Evolutionary conservation across 176 grass and related monocot species (phyloP).

Genomic region (Poa pratensis): DNA sequence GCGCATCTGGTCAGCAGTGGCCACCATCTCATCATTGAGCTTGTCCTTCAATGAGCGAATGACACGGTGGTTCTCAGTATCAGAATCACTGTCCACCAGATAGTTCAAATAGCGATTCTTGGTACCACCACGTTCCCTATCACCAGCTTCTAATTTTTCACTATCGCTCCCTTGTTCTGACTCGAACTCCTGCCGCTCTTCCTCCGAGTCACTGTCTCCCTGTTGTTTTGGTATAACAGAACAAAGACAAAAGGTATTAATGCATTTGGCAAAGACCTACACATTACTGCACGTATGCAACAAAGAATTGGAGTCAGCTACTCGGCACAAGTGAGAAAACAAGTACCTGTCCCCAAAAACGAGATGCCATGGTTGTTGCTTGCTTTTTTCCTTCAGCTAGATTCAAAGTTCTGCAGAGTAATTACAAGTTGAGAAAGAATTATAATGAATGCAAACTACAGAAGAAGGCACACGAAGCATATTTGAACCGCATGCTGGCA

Average conservation of each 20-base stretch:
- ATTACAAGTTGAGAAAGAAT: neutral
- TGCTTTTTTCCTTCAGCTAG: constrained; percentile 7
- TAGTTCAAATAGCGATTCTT: constrained; percentile 59
- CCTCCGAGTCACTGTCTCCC: constrained; percentile 83
- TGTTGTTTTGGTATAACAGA: constrained; percentile 31
- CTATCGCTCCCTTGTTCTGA: constrained; percentile 53
- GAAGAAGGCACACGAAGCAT: neutral
- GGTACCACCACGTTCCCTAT: neutral
- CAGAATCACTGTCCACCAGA: constrained; percentile 44
- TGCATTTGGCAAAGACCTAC: no score
- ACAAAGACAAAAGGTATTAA: neutral
- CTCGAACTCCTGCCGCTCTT: constrained; percentile 57
- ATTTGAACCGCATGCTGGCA: neutral
- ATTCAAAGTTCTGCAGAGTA: constrained; percentile 32
- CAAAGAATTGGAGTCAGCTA: neutral
- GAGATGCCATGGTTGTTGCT: constrained; percentile 67
- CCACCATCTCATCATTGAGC: constrained; percentile 82
- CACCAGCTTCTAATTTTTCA: constrained; percentile 34
- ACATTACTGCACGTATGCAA: neutral
- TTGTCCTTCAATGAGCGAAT: constrained; percentile 34
- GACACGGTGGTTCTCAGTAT: no score
- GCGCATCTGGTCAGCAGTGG: constrained; percentile 83
- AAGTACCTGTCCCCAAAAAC: constrained; percentile 78
- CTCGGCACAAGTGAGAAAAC: neutral
- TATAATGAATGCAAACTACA: constrained; percentile 17